Evolutionary conservation across 768 basidiomycete species (phyloP), one percentile per base, ranked within the genome.

Genomic region (Phanerochaete carnosa): DNA sequence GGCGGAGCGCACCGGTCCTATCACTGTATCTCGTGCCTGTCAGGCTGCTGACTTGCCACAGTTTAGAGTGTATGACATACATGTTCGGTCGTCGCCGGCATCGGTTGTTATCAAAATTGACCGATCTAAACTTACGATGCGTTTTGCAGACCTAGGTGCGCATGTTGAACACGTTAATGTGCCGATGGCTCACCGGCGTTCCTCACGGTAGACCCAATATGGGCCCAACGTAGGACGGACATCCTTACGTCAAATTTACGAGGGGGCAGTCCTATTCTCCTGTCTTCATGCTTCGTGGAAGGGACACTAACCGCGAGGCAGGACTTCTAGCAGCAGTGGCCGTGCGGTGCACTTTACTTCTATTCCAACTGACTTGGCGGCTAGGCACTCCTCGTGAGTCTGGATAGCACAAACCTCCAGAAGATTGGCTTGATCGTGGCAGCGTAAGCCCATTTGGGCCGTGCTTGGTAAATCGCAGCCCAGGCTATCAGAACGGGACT

Each of bases 391-490:
- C n/a, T 37, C 23, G 22, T 25, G 35, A 37, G 54, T 26, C 54
- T 55, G 13, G 54, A 23, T 37, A 22, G n/a, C 33, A 5, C 49
- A 30, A n/a, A 51, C 22, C 9, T 28, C 35, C 54, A 25, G 23
- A 33, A 55, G 54, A 55, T 55, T 26, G 54, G 54, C 54, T 55
- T 55, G 54, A 25, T 29, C 54, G 23, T 55, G 23, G 33, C 25
- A 26, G 23, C 23, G 29, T 23, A n/a, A 22, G 9, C n/a, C 43
- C 37, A 55, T 55, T 12, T 33, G 15, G 13, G 32, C 51, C 51
- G 13, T 19, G 15, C 28, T 33, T 32, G 51, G 51, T 30, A 22
- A 13, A 29, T 32, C 32, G 15, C 11, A 29, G 19, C 8, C 51
- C 51, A 52, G 26, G 54, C 37, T 43, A 55, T 55, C 54, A 55